Evolutionary conservation across 768 basidiomycete genomes (phyloP).

Genomic region (Lactarius indigo): DNA sequence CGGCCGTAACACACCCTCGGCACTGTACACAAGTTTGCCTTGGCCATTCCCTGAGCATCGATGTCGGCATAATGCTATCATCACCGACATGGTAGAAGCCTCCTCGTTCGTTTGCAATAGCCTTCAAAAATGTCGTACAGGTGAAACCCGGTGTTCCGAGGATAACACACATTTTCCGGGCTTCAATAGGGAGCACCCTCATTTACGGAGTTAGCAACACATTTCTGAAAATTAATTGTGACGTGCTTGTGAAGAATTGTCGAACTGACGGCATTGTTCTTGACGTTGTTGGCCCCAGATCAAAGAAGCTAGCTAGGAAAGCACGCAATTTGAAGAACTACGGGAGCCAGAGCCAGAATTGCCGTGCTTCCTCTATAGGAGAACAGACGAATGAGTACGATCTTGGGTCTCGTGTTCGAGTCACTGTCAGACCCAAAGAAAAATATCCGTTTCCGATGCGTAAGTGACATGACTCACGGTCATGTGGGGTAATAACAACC

Average conservation of each 20-base stretch:
- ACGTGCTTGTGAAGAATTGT: slow-evolving; percentile 21
- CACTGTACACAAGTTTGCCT: too few species aligned
- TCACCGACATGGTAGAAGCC: too few species aligned
- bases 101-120: too few species aligned
- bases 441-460: slow-evolving; percentile 36
- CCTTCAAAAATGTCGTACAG: too few species aligned
- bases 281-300: slow-evolving; percentile 2
- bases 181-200: slow-evolving; percentile 57
- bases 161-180: background rate
- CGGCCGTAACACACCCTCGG: too few species aligned
- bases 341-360: slow-evolving; percentile 23
- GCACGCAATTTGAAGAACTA: slow-evolving; percentile 7
- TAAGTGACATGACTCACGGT: background rate
- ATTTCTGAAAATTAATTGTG: too few species aligned
- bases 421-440: slow-evolving; percentile 42
- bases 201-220: slow-evolving; percentile 52
- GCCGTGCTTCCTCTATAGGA: slow-evolving; percentile 21
- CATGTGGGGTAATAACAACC: background rate
- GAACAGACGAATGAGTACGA: background rate
- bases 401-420: background rate
- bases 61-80: too few species aligned
- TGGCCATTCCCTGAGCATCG: too few species aligned
- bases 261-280: background rate
- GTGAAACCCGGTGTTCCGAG: too few species aligned
- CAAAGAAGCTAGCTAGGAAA: slow-evolving; percentile 4